Conservation (phyloP, 345 rosid genomes). For the Chamaenerion angustifolium region DNA sequence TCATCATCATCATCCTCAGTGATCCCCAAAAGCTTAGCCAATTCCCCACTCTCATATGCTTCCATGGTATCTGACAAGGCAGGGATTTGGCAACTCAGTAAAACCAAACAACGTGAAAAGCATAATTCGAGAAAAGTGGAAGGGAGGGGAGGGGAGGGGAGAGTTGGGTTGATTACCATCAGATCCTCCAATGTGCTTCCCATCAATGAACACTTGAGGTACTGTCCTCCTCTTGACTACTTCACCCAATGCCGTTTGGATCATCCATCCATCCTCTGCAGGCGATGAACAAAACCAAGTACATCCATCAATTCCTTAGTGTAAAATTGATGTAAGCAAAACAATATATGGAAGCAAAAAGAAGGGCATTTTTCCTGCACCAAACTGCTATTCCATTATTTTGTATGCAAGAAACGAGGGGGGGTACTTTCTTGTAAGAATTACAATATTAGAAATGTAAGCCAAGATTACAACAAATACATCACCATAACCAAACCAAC, state of each 20-base stretch:
- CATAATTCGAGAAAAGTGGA: background rate
- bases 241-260: slow-evolving; percentile 60
- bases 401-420: too few relatives aligned
- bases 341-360: too few relatives aligned
- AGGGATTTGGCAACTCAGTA: slow-evolving; percentile 4
- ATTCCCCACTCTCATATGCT: slow-evolving; percentile 57
- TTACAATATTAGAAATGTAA: too few relatives aligned
- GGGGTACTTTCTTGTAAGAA: too few relatives aligned
- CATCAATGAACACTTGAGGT: slow-evolving; percentile 79
- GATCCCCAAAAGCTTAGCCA: slow-evolving; percentile 56
- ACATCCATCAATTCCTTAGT: background rate
- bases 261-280: slow-evolving; percentile 56
- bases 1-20: background rate
- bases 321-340: too few relatives aligned
- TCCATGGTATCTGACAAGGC: slow-evolving; percentile 54
- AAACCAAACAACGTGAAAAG: background rate
- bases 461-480: too few relatives aligned
- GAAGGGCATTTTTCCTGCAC: too few relatives aligned
- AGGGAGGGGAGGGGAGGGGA: too few relatives aligned
- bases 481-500: too few relatives aligned
- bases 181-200: slow-evolving; percentile 86
- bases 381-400: too few relatives aligned
- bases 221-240: slow-evolving; percentile 65
- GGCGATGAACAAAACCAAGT: background rate
- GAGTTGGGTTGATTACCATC: slow-evolving; percentile 47